Evolutionary conservation across 106 monocot genomes (phyloP).

Genomic region (Dioscorea zingiberensis): DNA sequence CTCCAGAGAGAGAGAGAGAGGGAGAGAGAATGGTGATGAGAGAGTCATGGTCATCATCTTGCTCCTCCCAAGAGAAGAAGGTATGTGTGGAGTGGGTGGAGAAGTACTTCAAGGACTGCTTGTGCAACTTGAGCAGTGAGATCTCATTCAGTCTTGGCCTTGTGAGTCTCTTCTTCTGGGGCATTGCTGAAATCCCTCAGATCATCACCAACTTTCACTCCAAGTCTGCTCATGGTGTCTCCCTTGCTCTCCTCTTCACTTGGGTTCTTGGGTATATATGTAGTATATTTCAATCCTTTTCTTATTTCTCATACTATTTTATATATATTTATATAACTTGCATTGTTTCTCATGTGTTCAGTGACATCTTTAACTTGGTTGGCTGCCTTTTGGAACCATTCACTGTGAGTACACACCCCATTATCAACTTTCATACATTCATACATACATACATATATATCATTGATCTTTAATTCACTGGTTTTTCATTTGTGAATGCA

Average conservation of each 20-base stretch:
- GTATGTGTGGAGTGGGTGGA: constrained; percentile 50
- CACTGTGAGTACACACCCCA: constrained; percentile 31
- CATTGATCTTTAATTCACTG: too few relatives aligned
- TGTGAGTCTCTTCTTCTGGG: constrained; percentile 50
- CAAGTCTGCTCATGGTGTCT: constrained; percentile 77
- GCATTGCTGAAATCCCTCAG: constrained; percentile 71
- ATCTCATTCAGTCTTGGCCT: constrained; percentile 58
- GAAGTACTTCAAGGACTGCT: constrained; percentile 54
- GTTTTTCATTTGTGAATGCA: constrained; percentile 24
- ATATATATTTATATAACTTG: not conserved
- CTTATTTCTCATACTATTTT: too few relatives aligned
- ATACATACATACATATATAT: not conserved
- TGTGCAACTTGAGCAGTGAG: constrained; percentile 30
- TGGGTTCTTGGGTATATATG: constrained; percentile 53
- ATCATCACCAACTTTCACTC: constrained; percentile 65
- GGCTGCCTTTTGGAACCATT: constrained; percentile 68
- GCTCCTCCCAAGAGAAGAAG: not conserved
- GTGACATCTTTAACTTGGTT: constrained; percentile 67
- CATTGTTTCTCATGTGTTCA: constrained; percentile 9
- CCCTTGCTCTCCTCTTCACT: constrained; percentile 51
- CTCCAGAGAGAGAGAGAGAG: too few relatives aligned
- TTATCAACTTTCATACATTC: not conserved
- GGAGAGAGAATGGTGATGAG: too few relatives aligned
- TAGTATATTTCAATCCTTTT: too few relatives aligned
- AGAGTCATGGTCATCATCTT: too few relatives aligned